Percentiles rank a stretch among this genome's conserved stretches.
Evolutionary conservation across 805 yeast genomes (phyloP).

Genomic region (Candida argentea): DNA sequence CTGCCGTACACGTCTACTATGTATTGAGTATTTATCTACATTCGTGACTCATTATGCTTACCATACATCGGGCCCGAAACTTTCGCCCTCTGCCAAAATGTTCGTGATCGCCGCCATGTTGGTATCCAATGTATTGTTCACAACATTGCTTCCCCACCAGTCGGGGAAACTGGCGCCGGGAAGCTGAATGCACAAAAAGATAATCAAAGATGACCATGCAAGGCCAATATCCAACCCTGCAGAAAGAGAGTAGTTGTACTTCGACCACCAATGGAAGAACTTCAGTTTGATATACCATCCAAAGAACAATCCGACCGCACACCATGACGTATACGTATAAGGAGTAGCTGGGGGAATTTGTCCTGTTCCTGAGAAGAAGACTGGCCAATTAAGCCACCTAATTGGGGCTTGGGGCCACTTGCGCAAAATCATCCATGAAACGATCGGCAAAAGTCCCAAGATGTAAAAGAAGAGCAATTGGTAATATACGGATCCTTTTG

Average conservation of each 20-base stretch:
- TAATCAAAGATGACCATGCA: slow-evolving; percentile 18
- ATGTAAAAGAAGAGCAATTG: slow-evolving; percentile 29
- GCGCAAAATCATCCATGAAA: slow-evolving; percentile 28
- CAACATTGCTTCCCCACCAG: slow-evolving; percentile 65
- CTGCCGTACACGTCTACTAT: no score
- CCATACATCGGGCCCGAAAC: slow-evolving; percentile 41
- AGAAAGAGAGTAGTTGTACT: slow-evolving; percentile 35
- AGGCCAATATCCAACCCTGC: slow-evolving; percentile 37
- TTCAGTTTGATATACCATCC: slow-evolving; percentile 29
- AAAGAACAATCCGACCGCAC: slow-evolving; percentile 24
- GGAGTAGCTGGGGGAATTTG: slow-evolving; percentile 69
- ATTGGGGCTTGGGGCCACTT: slow-evolving; percentile 30
- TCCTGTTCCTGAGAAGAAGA: slow-evolving; percentile 40
- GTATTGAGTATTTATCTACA: no score
- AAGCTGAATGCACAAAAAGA: slow-evolving; percentile 14
- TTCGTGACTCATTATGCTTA: no score
- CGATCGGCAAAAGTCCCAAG: slow-evolving; percentile 26
- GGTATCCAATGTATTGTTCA: slow-evolving; percentile 28
- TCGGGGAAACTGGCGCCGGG: slow-evolving; percentile 13
- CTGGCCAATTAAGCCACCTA: slow-evolving; percentile 21
- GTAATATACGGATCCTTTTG: slow-evolving; percentile 13
- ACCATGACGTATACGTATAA: slow-evolving; percentile 51
- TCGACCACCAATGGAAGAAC: slow-evolving; percentile 35
- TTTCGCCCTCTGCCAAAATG: slow-evolving; percentile 27
- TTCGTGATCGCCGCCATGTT: slow-evolving; percentile 22